Percentiles rank a stretch among this genome's conserved stretches.
phyloP scores from a whole-genome alignment of 768 basidiomycete species.

The Kwoniella europaea region DNA sequence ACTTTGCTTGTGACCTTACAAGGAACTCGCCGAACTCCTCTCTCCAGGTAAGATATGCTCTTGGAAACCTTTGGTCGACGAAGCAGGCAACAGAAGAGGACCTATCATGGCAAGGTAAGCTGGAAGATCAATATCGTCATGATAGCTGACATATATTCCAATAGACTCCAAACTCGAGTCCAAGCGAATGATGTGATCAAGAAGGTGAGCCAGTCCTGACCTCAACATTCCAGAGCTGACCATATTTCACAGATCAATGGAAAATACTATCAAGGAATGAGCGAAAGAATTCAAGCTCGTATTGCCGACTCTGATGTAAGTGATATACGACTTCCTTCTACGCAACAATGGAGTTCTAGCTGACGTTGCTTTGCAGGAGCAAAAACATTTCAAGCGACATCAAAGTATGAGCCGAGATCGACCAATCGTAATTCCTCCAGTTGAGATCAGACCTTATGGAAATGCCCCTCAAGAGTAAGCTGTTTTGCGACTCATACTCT shows the following conservation, averaged over 20 bases:
- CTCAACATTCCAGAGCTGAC: neutral
- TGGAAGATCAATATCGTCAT: neutral
- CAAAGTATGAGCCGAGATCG: constrained; percentile 19
- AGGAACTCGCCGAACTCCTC: constrained; percentile 23
- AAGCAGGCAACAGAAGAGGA: constrained; percentile 36
- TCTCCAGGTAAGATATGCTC: constrained; percentile 31
- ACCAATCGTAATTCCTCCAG: neutral
- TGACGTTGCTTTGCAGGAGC: constrained; percentile 11
- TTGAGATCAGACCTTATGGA: neutral
- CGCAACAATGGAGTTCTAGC: neutral
- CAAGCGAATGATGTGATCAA: constrained; percentile 43
- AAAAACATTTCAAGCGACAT: constrained; percentile 28
- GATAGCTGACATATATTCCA: neutral
- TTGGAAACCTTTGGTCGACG: constrained; percentile 35
- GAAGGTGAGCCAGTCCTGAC: constrained; percentile 21
- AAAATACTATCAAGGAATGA: constrained; percentile 25
- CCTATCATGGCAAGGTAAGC: constrained; percentile 40
- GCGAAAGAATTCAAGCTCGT: constrained; percentile 35
- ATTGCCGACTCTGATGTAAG: constrained; percentile 48
- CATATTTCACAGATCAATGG: constrained; percentile 32
- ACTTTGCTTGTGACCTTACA: neutral
- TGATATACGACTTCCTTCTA: neutral
- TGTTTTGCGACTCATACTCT: neutral
- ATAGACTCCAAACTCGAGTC: constrained; percentile 35
- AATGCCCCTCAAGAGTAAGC: constrained; percentile 1